Base-by-base conservation (phyloP, 2,329 filamentous ascomycete genomes). In the Camillea tinctor region DNA sequence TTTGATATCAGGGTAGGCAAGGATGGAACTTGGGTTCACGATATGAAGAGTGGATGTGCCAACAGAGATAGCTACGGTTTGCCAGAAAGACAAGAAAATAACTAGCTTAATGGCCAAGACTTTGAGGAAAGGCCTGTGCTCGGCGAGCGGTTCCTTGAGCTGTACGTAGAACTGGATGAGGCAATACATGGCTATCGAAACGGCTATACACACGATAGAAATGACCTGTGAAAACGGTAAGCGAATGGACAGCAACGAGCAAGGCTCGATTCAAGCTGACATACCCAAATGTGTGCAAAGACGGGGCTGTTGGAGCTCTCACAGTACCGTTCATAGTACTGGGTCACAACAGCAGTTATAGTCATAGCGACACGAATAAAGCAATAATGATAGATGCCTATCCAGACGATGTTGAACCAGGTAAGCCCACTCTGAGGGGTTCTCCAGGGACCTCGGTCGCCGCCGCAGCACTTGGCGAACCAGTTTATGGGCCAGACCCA, bases 61-160 rank as follows among this genome's bases (percentile, higher is more conserved):
- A 40, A 84, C 66, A 4, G 80, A 82, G 62, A 84, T 82, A 64
- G 79, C 75, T 4, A 79, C 77, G 2, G 74, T 81, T 76, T 97
- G 92, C 92, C 92, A 96, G 75, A 96, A 96, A 40, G 89, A 93
- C 66, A 97, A 83, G 80, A 96, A 96, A 70, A 96, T 92, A 71
- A 96, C 92, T 24, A 96, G 82, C 76, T 96, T 96, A 77, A 97
- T 95, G 69, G 91, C 90, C 20, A 92, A 72, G 23, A 96, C 87
- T 75, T 96, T 96, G 65, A 94, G 75, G 66, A 94, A 89, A 0
- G 92, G 90, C 19, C 79, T 81, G 71, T 96, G 85, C 57, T 88
- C 83, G 7, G 82, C 81, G 23, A 96, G 81, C 60, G 91, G 85
- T 1, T 81, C 76, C 64, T 86, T 87, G 52, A 95, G 80, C 74